Conservation (phyloP, 768 basidiomycete genomes). For the Leccinum rimulosum region DNA sequence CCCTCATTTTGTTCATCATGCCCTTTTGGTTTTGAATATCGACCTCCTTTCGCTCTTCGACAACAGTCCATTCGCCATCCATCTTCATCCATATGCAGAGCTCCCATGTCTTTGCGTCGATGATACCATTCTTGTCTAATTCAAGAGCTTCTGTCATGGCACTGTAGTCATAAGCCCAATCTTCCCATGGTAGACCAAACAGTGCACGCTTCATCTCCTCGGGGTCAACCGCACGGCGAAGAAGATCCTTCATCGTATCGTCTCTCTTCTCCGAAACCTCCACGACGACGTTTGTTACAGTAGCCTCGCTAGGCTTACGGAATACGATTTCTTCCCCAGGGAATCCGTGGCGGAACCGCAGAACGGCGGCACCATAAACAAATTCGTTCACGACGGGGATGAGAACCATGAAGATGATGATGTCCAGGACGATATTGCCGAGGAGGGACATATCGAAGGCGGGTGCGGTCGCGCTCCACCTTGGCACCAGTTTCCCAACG, state of each 20-base stretch:
- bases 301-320: conserved; percentile 29
- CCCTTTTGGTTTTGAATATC: conserved; percentile 20
- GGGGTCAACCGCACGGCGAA: conserved; percentile 29
- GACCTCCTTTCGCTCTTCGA: conserved; percentile 28
- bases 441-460: conserved; percentile 16
- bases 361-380: conserved; percentile 9
- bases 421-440: conserved; percentile 25
- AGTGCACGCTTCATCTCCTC: conserved; percentile 24
- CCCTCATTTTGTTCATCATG: conserved; percentile 32
- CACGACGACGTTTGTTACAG: conserved; percentile 23
- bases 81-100: conserved; percentile 35
- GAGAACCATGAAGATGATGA: conserved; percentile 27
- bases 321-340: conserved; percentile 29
- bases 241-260: conserved; percentile 21
- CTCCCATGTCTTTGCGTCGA: conserved; percentile 26
- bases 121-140: conserved; percentile 18
- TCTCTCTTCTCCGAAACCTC: conserved; percentile 29
- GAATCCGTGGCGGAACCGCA: conserved; percentile 31
- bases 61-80: conserved; percentile 25
- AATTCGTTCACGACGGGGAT: conserved; percentile 26
- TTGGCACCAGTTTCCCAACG: conserved; percentile 21
- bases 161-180: conserved; percentile 31
- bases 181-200: conserved; percentile 33
- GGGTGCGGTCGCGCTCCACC: conserved; percentile 15
- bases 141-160: conserved; percentile 29